Base-by-base conservation (phyloP, 225 moss, liverwort and hornwort species). In the Pseudoscleropodium purum region DNA sequence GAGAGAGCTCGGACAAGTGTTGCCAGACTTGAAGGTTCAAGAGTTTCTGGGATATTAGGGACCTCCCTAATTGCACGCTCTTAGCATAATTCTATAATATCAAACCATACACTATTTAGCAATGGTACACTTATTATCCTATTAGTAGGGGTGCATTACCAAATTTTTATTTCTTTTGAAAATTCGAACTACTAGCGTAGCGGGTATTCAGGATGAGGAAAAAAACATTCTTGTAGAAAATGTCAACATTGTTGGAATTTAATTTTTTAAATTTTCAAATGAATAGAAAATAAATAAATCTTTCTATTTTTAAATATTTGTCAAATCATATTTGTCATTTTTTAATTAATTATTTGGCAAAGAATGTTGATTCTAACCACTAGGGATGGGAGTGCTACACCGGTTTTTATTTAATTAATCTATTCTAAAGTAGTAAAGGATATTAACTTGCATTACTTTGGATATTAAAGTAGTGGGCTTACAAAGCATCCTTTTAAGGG, bases 301-400 rank as follows among this genome's bases (percentile, higher is more conserved):
- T 27, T 57, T 0, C 0, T n/a, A n/a, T 16, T 17, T 26, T 15
- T 10, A n/a, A 79, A n/a, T 57, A 16, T 37, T 26, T 26, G 2
- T 0, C 8, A n/a, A 57, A n/a, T 11, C n/a, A n/a, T n/a, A n/a
- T n/a, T n/a, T n/a, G n/a, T n/a, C n/a, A n/a, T n/a, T n/a, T n/a
- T n/a, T n/a, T 56, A 27, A 79, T n/a, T 79, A 25, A 57, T n/a
- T 11, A n/a, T 27, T 27, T 26, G n/a, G 3, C 6, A 26, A 79
- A 17, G 4, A 79, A 0, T 26, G 1, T 3, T 0, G 0, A 7
- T 4, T 5, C 0, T 25, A 0, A 16, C 4, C 0, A 37, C 1
- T 1, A 0, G 2, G 0, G 25, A 56, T 56, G 1, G 5, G 4
- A 76, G 13, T 19, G 1, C 2, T 33, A 4, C 1, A 33, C 2